A percentile compares a stretch with the other conserved stretches of the same genome.
phyloP scores from a whole-genome alignment of 305 asterid species.

The Stenogyne calaminthoides region DNA sequence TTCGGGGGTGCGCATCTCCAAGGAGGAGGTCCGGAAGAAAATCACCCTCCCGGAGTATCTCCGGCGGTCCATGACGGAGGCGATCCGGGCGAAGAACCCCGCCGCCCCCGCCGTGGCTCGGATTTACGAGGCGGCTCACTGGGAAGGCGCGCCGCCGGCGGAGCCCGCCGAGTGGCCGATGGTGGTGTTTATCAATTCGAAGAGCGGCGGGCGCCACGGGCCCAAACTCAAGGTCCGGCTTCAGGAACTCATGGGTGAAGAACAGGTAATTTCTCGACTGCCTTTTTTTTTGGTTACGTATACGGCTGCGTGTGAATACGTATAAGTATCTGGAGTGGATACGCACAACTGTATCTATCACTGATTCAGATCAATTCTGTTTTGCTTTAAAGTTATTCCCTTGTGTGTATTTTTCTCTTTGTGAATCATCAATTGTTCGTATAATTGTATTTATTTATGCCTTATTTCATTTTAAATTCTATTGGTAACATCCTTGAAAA shows the following conservation, averaged over 20 bases:
- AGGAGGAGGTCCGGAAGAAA: constrained; percentile 68
- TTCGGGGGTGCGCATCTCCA: constrained; percentile 59
- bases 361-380: not conserved
- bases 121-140: constrained; percentile 49
- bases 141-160: constrained; percentile 36
- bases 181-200: constrained; percentile 77
- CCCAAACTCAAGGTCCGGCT: constrained; percentile 75
- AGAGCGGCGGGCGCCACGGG: constrained; percentile 93
- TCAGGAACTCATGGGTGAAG: constrained; percentile 83
- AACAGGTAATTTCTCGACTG: constrained; percentile 52
- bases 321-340: constrained; percentile 16
- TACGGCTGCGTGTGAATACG: constrained; percentile 19
- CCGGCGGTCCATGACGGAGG: constrained; percentile 63
- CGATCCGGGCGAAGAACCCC: constrained; percentile 62
- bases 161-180: constrained; percentile 64
- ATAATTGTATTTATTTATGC: not conserved
- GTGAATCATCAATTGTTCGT: not conserved
- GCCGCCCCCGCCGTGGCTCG: constrained; percentile 38
- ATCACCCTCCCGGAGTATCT: constrained; percentile 74
- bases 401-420: not conserved
- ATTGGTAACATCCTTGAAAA: not conserved
- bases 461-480: not conserved
- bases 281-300: constrained; percentile 6
- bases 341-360: not conserved
- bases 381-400: not conserved